phyloP scores from a whole-genome alignment of 345 rosid genomes.

The Gossypium herbaceum region DNA sequence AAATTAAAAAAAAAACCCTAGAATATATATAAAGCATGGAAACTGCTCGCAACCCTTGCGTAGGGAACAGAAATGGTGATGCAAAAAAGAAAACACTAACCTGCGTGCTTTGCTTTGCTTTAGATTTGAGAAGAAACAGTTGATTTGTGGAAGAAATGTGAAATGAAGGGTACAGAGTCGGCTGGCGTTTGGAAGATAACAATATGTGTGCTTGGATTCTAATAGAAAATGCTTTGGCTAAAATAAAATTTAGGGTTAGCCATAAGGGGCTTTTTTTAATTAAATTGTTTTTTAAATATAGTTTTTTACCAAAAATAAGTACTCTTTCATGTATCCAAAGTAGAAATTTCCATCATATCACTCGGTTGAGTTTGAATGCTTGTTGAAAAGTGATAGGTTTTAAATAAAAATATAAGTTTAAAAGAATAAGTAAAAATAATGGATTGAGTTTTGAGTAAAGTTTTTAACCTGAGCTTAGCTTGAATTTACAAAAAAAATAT shows the following conservation, averaged over 20 bases:
- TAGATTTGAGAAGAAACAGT: background rate
- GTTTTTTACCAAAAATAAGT: too few species aligned
- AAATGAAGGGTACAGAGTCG: background rate
- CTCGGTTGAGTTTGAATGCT: fast-evolving
- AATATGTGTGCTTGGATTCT: background rate
- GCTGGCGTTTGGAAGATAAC: background rate
- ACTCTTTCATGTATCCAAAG: too few species aligned
- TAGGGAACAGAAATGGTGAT: too few species aligned
- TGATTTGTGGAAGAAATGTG: background rate
- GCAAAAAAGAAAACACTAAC: too few species aligned
- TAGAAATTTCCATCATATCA: fast-evolving
- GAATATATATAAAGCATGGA: too few species aligned
- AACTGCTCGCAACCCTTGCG: too few species aligned
- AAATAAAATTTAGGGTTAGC: background rate
- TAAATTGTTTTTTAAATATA: too few species aligned
- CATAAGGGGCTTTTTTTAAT: too few species aligned
- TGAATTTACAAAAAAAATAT: fast-evolving
- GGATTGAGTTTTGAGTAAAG: fast-evolving
- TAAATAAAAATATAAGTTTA: too few species aligned
- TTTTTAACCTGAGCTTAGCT: fast-evolving
- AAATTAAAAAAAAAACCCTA: background rate
- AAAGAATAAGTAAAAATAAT: too few species aligned
- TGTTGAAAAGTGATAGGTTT: fast-evolving
- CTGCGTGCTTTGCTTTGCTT: background rate
- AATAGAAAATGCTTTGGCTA: background rate